Percentiles rank a stretch among this genome's conserved stretches.
phyloP scores from a whole-genome alignment of 345 rosid species.

The Heritiera littoralis region DNA sequence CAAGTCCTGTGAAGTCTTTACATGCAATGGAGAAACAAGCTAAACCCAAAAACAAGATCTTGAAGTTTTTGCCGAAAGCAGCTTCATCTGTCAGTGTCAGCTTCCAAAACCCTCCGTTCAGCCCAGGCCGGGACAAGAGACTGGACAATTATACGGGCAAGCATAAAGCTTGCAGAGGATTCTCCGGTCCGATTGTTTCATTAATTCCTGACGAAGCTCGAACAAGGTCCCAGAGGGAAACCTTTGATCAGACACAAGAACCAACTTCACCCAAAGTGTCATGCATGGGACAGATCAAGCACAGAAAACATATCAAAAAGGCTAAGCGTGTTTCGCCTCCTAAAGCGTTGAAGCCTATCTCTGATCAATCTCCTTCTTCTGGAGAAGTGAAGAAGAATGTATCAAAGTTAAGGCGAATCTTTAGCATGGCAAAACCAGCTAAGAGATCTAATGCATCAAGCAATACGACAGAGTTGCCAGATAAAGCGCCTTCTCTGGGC shows the following conservation, averaged over 20 bases:
- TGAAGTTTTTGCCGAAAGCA: conserved; percentile 63
- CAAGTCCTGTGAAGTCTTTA: neutral
- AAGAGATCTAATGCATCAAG: conserved; percentile 31
- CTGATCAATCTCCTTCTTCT: conserved; percentile 16
- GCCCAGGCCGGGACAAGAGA: conserved; percentile 62
- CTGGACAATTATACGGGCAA: conserved; percentile 20
- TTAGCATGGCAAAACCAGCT: conserved; percentile 26
- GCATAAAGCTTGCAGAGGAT: conserved; percentile 38
- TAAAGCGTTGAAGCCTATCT: conserved; percentile 20
- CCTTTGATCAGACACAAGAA: conserved; percentile 39
- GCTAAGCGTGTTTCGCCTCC: conserved; percentile 20
- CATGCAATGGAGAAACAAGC: conserved; percentile 40
- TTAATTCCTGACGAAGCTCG: conserved; percentile 66
- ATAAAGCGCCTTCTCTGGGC: conserved; percentile 59
- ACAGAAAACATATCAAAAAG: conserved; percentile 39
- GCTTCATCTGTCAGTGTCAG: conserved; percentile 41
- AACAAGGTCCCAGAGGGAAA: conserved; percentile 37
- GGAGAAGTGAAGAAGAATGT: conserved; percentile 33
- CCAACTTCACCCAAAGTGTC: conserved; percentile 92
- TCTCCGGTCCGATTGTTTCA: conserved; percentile 63
- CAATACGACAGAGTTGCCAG: conserved; percentile 16
- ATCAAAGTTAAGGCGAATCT: conserved; percentile 48
- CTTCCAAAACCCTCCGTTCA: conserved; percentile 59
- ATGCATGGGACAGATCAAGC: conserved; percentile 90
- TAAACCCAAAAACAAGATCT: conserved; percentile 42